These are phyloP conservation scores for Glycyrrhiza uralensis DNA, from an alignment of 306 rosid species.

Conservation along the genomic window DNA sequence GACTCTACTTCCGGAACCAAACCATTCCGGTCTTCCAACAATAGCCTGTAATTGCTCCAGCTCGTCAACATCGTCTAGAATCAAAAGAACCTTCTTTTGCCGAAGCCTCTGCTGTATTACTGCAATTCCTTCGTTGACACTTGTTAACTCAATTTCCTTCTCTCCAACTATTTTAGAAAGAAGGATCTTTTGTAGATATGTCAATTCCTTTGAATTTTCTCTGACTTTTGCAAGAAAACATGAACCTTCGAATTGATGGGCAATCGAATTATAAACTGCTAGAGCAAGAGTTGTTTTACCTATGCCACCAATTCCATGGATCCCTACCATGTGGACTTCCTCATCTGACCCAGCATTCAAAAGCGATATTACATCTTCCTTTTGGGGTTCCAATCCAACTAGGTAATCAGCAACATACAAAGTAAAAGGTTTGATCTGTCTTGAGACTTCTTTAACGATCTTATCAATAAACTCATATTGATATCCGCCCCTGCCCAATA, in stretches of 20 bases:
- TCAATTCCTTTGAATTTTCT: not conserved
- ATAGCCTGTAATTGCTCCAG: not conserved
- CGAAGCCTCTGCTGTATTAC: no score
- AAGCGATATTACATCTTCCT: not conserved
- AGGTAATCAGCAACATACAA: no score
- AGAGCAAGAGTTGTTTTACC: no score
- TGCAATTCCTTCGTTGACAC: not conserved
- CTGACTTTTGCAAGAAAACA: constrained; percentile 12
- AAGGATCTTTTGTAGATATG: constrained; percentile 22
- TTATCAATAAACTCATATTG: not conserved
- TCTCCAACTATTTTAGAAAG: no score
- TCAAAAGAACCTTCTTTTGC: no score
- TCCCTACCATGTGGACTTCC: no score
- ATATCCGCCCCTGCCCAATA: no score
- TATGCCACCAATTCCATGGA: no score
- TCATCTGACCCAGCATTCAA: not conserved
- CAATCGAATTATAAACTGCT: no score
- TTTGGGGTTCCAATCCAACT: not conserved
- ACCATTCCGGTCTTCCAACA: not conserved
- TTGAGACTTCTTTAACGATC: not conserved
- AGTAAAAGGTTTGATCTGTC: not conserved
- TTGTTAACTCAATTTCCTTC: not conserved
- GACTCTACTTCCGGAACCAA: not conserved
- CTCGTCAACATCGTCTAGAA: no score
- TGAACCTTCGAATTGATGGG: not conserved